Evolutionary conservation across 1,139 yeast species (phyloP), one percentile per base, ranked within the genome.

Genomic region (Tardiomyces digboiensis): DNA sequence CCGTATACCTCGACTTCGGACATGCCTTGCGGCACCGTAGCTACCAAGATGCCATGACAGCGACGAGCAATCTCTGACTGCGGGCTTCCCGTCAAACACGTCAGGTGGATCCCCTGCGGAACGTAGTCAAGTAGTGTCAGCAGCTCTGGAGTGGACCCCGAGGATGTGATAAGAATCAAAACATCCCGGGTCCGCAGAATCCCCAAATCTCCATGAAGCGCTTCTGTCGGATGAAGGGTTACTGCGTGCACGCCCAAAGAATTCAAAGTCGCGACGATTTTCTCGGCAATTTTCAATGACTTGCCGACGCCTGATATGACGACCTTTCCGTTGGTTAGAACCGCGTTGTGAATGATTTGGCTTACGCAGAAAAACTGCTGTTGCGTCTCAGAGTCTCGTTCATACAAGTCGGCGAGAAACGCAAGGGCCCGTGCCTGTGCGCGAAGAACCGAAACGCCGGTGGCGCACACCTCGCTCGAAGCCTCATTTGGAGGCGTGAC

Each of bases 131-230:
- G 61, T 49, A 82, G 61, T 46, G 70, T 68, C 21, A 79, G 50
- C 38, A 88, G 70, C 58, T 87, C 97, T 0, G 89, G 84, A 1
- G 95, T 82, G 54, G 80, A 82, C 1, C 97, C 97, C 39, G 91
- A 80, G 2, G 91, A 84, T 0, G 91, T 79, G 36, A 87, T 75
- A 59, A 86, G 68, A 6, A 87, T 61, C 44, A 87, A 54, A 21
- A 80, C 72, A 61, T 86, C 95, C 29, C 70, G 64, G 29, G 78
- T 76, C 44, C 76, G 67, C 21, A 87, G 65, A 29, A 80, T 64
- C 0, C 96, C 97, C 54, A 87, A 70, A 60, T 87, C 97, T 4
- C 97, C 97, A 59, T 87, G 97, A 23, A 88, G 67, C 0, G 96
- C 96, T 50, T 87, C 97, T 1, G 85, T 68, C 0, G 96, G 95